phyloP scores from a whole-genome alignment of 306 rosid genomes.

The Geum urbanum region DNA sequence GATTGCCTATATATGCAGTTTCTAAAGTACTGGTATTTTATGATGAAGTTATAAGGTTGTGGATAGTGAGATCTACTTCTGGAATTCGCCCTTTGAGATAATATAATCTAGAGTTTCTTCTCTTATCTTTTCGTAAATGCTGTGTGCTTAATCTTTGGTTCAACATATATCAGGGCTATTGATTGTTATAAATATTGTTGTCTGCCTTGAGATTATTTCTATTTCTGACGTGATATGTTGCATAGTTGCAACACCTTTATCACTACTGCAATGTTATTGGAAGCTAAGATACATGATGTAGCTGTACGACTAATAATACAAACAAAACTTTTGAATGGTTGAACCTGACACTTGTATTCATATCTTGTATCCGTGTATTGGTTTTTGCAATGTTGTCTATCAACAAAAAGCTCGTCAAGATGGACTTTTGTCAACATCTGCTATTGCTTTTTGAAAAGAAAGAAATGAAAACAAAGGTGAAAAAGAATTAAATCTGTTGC shows the following conservation, averaged over 20 bases:
- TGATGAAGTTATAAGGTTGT: conserved; percentile 2
- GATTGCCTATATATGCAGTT: neutral
- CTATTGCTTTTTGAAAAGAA: neutral
- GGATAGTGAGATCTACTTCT: conserved; percentile 7
- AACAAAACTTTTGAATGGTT: neutral
- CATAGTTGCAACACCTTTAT: neutral
- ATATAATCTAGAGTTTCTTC: neutral
- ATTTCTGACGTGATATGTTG: neutral
- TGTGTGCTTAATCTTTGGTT: neutral
- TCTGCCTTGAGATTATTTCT: neutral
- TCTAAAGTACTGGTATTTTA: neutral
- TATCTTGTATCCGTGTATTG: neutral
- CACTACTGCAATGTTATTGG: neutral
- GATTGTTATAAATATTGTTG: neutral
- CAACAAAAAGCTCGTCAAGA: neutral
- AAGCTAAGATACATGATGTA: neutral
- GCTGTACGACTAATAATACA: conserved; percentile 5
- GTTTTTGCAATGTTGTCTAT: neutral
- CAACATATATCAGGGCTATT: neutral
- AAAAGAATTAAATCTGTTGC: neutral
- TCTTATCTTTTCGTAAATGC: neutral
- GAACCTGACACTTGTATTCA: neutral
- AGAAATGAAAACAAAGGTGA: neutral
- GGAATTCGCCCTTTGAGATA: neutral
- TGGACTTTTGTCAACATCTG: neutral